Evolutionary conservation across 148 eudicot species (phyloP).

Genomic region (Cornus florida): DNA sequence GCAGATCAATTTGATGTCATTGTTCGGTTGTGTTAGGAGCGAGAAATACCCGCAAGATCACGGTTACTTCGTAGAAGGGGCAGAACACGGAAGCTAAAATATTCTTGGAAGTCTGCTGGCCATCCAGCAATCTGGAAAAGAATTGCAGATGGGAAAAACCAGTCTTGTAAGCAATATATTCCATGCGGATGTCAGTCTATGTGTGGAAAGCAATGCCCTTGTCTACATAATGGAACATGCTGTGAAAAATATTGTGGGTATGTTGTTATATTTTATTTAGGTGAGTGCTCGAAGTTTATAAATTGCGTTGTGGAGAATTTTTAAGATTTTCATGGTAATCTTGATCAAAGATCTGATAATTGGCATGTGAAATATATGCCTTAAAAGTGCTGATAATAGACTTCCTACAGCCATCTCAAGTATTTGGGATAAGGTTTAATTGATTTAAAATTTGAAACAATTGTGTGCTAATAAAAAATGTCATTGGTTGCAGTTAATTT

Average conservation of each 20-base stretch:
- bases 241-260: conserved; percentile 99
- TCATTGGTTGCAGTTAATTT: neutral
- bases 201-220: conserved; percentile 93
- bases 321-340: neutral
- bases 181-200: conserved; percentile 74
- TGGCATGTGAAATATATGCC: neutral
- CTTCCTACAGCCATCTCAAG: conserved; percentile 3
- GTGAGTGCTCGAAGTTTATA: too few relatives aligned
- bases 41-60: conserved; percentile 48
- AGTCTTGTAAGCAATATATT: conserved; percentile 60
- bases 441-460: conserved; percentile 5
- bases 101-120: conserved; percentile 78
- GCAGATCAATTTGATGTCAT: conserved; percentile 5
- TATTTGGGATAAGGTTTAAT: neutral
- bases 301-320: neutral
- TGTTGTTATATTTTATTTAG: conserved; percentile 4
- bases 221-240: conserved; percentile 68
- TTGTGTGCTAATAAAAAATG: neutral
- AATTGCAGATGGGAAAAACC: conserved; percentile 60
- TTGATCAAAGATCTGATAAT: neutral
- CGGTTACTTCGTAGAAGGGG: conserved; percentile 77
- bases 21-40: conserved; percentile 40
- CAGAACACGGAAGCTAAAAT: conserved; percentile 65
- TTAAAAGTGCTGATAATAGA: neutral
- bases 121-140: conserved; percentile 85